These are phyloP conservation scores for Chrysanthemum lavandulifolium DNA, from an alignment of 129 eudicot genomes.

Conservation along the genomic window DNA sequence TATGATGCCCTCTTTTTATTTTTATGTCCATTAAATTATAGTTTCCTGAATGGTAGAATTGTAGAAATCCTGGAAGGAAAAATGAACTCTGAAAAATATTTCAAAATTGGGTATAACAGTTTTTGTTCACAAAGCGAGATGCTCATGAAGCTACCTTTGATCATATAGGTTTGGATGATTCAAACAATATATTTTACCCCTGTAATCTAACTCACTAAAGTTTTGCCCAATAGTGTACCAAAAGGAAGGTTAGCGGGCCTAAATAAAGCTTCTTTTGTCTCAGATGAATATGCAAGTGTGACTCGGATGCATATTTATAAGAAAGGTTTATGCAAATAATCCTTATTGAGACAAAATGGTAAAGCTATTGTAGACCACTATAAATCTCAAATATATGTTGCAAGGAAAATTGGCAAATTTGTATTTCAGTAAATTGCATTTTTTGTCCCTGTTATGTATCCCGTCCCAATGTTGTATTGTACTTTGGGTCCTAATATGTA, in stretches of 20 bases:
- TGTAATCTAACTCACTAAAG: too few relatives aligned
- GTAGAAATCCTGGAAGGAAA: neutral
- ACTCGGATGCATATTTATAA: neutral
- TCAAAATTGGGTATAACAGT: neutral
- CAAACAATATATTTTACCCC: too few relatives aligned
- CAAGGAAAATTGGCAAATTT: neutral
- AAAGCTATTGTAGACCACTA: neutral
- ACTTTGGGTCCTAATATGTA: neutral
- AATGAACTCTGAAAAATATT: neutral
- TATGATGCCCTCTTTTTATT: neutral
- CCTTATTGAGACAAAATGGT: neutral
- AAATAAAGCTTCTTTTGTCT: neutral
- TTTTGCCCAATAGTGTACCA: too few relatives aligned
- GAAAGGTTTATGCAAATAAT: neutral
- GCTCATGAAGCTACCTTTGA: conserved; percentile 6
- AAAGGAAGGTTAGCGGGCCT: too few relatives aligned
- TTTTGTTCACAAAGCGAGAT: conserved; percentile 14
- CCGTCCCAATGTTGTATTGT: neutral
- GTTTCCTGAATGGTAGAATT: neutral
- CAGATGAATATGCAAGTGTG: conserved; percentile 1
- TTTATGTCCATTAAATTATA: neutral
- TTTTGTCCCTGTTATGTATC: neutral
- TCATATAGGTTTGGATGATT: neutral
- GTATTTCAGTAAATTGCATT: neutral
- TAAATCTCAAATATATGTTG: neutral